Base-by-base conservation (phyloP, 371 early-diverging fungal species). In the Chytridiales sp. region DNA sequence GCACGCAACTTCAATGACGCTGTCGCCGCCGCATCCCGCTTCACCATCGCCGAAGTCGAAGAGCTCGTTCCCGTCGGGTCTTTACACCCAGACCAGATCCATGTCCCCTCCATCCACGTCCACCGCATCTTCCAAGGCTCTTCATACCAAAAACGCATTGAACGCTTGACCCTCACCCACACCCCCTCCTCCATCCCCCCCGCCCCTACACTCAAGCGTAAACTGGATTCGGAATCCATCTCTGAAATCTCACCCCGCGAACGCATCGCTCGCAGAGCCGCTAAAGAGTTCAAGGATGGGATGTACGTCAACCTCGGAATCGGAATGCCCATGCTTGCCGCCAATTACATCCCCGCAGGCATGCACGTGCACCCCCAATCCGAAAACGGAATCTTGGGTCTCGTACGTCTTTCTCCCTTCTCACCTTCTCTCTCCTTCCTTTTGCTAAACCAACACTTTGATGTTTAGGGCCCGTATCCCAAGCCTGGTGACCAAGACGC, bases 41-140 rank as follows among this genome's bases (percentile, higher is more conserved):
- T 83, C 60, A 78, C 81, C n/a, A 82, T 88, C 43, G 87, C 82
- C 47, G 88, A 88, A 56, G 88, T 85, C 29, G 88, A 88, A 62
- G 86, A 87, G 63, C 72, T 88, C 43, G 87, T 88, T 9, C 82
- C 83, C 0, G 79, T 82, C n/a, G 88, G 88, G 24, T 58, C 71
- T 34, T 60, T 88, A 27, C 62, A 69, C n/a, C 86, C 87, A 38
- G 78, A 78, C 55, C 81, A 84, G 40, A 81, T 88, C 57, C 87
- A 88, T 64, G 62, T 88, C 21, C 83, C 79, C 5, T 86, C 87
- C 1, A 80, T 85, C 60, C 86, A 78, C 66, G 83, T 88, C 38
- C 75, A 87, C 62, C 78, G 84, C 17, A 69, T 87, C 46, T 61
- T 86, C 59, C 74, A 81, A 69, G 84, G 85, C 57, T 75, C 73